Percentiles rank a stretch among this genome's conserved stretches.
These are phyloP conservation scores for Nannizzia gypsea DNA, from an alignment of 2,329 filamentous ascomycete species.

Conservation along the genomic window DNA sequence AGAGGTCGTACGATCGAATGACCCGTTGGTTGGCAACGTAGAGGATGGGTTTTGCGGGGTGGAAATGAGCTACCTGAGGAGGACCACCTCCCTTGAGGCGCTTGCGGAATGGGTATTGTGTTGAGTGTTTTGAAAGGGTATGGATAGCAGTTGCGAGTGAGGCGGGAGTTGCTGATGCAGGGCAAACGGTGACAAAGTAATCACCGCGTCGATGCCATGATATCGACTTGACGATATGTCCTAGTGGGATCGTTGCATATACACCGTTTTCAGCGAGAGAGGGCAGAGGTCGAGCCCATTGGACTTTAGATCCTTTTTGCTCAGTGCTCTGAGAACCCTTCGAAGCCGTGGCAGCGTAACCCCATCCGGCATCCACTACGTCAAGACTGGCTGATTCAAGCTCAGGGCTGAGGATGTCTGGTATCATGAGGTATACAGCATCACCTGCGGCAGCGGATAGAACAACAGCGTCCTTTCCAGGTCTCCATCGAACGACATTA, in stretches of 20 bases:
- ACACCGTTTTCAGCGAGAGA: constrained; percentile 64
- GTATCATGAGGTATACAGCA: constrained; percentile 73
- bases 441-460: constrained; percentile 77
- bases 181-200: constrained; percentile 86
- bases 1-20: constrained; percentile 87
- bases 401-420: constrained; percentile 58
- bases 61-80: constrained; percentile 83
- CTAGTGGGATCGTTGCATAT: constrained; percentile 66
- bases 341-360: constrained; percentile 60
- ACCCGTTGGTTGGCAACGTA: constrained; percentile 92
- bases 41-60: constrained; percentile 82
- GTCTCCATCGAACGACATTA: constrained; percentile 80
- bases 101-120: constrained; percentile 82
- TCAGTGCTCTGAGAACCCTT: constrained; percentile 40
- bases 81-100: constrained; percentile 57
- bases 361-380: constrained; percentile 78
- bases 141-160: constrained; percentile 73
- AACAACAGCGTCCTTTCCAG: constrained; percentile 65
- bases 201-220: constrained; percentile 91
- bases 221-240: constrained; percentile 71
- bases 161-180: constrained; percentile 41
- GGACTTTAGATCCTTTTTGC: constrained; percentile 63
- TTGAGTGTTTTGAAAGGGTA: constrained; percentile 86
- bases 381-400: constrained; percentile 63
- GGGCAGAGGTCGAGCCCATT: constrained; percentile 69